Evolutionary conservation across 805 yeast species (phyloP).

Genomic region (Ascoidea tarda): DNA sequence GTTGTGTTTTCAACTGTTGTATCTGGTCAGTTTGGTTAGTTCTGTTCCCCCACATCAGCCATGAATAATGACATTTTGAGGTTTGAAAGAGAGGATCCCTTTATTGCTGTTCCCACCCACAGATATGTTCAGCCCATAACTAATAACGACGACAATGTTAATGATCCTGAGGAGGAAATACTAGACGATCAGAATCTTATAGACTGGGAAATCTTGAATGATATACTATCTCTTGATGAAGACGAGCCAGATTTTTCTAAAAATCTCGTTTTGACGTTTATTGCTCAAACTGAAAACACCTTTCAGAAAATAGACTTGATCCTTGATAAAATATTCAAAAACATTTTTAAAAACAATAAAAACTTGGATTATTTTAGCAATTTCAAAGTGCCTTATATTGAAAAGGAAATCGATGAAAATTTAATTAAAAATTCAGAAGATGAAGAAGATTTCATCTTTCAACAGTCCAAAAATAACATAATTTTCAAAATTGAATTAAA

Average conservation of each 20-base stretch:
- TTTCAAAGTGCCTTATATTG: background rate
- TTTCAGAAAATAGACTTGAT: slow-evolving; percentile 54
- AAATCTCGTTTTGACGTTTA: slow-evolving; percentile 67
- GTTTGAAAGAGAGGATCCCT: background rate
- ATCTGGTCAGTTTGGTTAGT: too few species aligned
- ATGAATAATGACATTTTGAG: too few species aligned
- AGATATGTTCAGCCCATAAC: background rate
- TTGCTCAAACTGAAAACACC: slow-evolving; percentile 78
- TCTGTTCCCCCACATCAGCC: too few species aligned
- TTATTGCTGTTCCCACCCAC: background rate
- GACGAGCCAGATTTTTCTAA: slow-evolving; percentile 86
- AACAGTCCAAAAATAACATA: background rate
- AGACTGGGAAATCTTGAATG: slow-evolving; percentile 81
- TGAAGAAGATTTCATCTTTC: background rate
- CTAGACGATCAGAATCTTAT: slow-evolving; percentile 29
- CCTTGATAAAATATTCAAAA: slow-evolving; percentile 17
- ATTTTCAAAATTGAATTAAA: slow-evolving; percentile 19
- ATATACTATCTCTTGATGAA: slow-evolving; percentile 88
- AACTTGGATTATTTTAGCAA: background rate
- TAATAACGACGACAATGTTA: background rate
- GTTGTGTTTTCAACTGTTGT: too few species aligned
- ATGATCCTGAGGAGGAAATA: background rate
- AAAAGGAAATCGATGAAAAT: background rate
- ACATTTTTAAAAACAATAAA: background rate
- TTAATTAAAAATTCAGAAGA: background rate